phyloP scores from a whole-genome alignment of 257 asterid genomes.

The Nicotiana tabacum region DNA sequence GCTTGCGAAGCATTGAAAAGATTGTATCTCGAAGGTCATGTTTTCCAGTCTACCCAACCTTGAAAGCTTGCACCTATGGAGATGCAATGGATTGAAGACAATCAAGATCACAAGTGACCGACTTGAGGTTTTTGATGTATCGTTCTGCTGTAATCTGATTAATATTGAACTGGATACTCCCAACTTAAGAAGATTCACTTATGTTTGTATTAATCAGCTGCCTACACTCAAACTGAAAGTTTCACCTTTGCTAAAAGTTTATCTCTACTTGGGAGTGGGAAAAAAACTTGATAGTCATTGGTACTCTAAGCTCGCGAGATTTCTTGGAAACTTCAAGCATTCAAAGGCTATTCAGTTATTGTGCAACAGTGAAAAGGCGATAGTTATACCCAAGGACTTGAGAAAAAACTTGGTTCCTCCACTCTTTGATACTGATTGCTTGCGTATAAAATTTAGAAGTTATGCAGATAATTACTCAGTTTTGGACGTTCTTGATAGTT shows the following conservation, averaged over 20 bases:
- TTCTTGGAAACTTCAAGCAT: neutral
- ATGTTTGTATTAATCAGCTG: neutral
- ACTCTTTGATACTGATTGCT: neutral
- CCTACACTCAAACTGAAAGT: neutral
- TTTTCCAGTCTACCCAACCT: too few relatives aligned
- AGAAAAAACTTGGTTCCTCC: neutral
- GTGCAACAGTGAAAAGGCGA: neutral
- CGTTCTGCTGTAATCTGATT: too few relatives aligned
- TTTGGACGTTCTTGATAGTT: neutral
- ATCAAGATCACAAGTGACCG: too few relatives aligned
- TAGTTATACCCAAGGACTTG: neutral
- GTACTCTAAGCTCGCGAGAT: neutral
- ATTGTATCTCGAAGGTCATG: too few relatives aligned
- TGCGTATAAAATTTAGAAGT: neutral
- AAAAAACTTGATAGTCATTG: neutral
- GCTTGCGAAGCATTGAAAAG: too few relatives aligned
- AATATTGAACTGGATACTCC: too few relatives aligned
- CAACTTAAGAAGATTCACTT: too few relatives aligned
- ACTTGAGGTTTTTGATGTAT: too few relatives aligned
- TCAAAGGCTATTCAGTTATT: neutral
- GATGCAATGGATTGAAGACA: too few relatives aligned
- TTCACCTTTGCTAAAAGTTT: neutral
- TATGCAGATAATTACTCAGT: neutral
- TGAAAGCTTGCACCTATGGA: too few relatives aligned
- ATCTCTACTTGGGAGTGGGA: neutral